These are phyloP conservation scores for Amaranthus tricolor DNA, from an alignment of 179 eudicot genomes.

Conservation along the genomic window DNA sequence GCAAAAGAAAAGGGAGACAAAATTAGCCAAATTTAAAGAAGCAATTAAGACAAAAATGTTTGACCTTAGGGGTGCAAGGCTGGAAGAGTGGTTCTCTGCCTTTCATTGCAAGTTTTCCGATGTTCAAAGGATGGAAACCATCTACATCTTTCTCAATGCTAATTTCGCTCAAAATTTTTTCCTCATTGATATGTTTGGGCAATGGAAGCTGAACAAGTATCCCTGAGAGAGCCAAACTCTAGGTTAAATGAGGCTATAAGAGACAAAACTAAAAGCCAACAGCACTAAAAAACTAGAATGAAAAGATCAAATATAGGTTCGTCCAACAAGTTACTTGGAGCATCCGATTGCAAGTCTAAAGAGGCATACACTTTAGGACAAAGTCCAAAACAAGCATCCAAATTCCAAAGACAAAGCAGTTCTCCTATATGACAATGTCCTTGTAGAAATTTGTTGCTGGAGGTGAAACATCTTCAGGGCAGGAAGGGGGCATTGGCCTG, in stretches of 20 bases:
- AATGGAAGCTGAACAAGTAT: slow-evolving; percentile 95
- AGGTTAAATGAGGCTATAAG: background rate
- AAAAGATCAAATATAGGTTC: background rate
- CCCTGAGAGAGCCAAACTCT: slow-evolving; percentile 41
- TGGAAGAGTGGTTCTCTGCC: slow-evolving; percentile 87
- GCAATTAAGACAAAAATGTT: background rate
- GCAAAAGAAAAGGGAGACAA: background rate
- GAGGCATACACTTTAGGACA: background rate
- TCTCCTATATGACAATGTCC: background rate
- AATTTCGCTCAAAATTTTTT: slow-evolving; percentile 70
- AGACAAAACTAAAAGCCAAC: background rate
- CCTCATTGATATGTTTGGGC: slow-evolving; percentile 94
- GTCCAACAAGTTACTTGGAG: background rate
- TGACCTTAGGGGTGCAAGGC: slow-evolving; percentile 97
- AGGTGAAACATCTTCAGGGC: no score
- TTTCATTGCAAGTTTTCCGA: slow-evolving; percentile 98
- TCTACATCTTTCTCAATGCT: slow-evolving; percentile 92
- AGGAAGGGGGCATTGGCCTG: no score
- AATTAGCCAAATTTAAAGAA: background rate
- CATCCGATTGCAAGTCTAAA: background rate
- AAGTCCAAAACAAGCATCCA: background rate
- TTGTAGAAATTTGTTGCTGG: no score
- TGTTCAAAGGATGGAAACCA: slow-evolving; percentile 96
- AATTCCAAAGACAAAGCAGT: background rate
- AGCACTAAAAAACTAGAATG: background rate